These are phyloP conservation scores for Candida maesae DNA, from an alignment of 805 yeast species.

Conservation along the genomic window DNA sequence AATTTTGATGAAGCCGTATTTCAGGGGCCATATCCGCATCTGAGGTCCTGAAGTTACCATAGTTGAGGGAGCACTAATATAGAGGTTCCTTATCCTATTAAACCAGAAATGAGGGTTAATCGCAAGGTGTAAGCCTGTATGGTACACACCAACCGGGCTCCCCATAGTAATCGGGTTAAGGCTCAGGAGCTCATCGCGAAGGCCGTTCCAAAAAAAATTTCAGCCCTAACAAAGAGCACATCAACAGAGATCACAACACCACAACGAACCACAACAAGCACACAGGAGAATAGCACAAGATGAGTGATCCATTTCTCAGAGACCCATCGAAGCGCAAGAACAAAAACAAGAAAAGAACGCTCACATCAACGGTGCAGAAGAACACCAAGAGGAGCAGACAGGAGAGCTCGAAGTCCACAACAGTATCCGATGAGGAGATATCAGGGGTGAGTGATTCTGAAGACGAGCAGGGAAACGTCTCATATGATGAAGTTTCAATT, in stretches of 20 bases:
- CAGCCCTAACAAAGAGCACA: neutral
- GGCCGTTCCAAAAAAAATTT: constrained; percentile 3
- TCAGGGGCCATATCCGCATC: no score
- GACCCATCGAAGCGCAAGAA: constrained; percentile 49
- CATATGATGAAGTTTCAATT: constrained; percentile 22
- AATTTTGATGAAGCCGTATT: no score
- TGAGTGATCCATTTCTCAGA: constrained; percentile 58
- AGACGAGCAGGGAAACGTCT: constrained; percentile 41
- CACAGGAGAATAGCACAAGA: no score
- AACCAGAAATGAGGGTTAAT: no score
- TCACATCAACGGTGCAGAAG: constrained; percentile 1
- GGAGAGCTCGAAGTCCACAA: neutral
- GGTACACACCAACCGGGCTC: no score
- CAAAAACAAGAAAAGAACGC: constrained; percentile 17
- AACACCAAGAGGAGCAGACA: neutral
- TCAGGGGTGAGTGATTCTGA: constrained; percentile 49
- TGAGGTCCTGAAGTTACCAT: no score
- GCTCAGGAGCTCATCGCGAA: constrained; percentile 1
- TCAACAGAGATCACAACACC: neutral
- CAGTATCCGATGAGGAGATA: constrained; percentile 47
- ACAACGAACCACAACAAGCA: neutral
- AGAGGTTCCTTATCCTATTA: no score
- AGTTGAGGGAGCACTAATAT: no score
- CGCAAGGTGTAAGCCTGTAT: no score
- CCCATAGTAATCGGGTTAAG: neutral